These are phyloP conservation scores for Bifiguratus adelaidae DNA, from an alignment of 192 early-diverging fungal species.

Conservation along the genomic window DNA sequence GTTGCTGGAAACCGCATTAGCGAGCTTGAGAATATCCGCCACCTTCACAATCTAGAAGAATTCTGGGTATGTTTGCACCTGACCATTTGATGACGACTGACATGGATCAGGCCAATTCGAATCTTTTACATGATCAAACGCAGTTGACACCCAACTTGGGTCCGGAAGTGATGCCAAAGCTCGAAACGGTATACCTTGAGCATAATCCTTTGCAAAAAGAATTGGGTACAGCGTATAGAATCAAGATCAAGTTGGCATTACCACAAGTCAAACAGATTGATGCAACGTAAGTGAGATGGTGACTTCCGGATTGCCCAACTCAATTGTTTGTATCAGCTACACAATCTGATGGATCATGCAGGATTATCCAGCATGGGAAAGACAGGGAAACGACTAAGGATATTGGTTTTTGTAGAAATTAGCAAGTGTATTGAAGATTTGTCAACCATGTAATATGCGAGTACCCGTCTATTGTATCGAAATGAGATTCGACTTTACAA, in stretches of 20 bases:
- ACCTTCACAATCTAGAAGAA: constrained; percentile 66
- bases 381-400: too few relatives aligned
- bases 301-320: too few relatives aligned
- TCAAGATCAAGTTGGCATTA: constrained; percentile 75
- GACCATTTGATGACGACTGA: too few relatives aligned
- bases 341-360: too few relatives aligned
- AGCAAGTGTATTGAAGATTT: too few relatives aligned
- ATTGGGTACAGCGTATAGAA: constrained; percentile 67
- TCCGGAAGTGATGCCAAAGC: constrained; percentile 36
- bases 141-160: too few relatives aligned
- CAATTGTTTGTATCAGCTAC: too few relatives aligned
- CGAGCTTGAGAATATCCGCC: constrained; percentile 61
- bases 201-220: constrained; percentile 85
- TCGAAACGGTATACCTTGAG: constrained; percentile 89
- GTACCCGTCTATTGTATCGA: too few relatives aligned
- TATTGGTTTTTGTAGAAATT: too few relatives aligned
- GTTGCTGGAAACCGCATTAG: constrained; percentile 70
- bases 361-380: too few relatives aligned
- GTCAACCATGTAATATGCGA: too few relatives aligned
- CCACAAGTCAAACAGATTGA: constrained; percentile 90
- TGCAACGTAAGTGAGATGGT: constrained; percentile 65
- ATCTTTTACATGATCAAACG: constrained; percentile 48
- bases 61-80: constrained; percentile 78
- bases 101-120: constrained; percentile 49
- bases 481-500: too few relatives aligned